Percentiles rank a stretch among this genome's conserved stretches.
These are phyloP conservation scores for Kondoa subrosea DNA, from an alignment of 768 basidiomycete genomes.

Conservation along the genomic window DNA sequence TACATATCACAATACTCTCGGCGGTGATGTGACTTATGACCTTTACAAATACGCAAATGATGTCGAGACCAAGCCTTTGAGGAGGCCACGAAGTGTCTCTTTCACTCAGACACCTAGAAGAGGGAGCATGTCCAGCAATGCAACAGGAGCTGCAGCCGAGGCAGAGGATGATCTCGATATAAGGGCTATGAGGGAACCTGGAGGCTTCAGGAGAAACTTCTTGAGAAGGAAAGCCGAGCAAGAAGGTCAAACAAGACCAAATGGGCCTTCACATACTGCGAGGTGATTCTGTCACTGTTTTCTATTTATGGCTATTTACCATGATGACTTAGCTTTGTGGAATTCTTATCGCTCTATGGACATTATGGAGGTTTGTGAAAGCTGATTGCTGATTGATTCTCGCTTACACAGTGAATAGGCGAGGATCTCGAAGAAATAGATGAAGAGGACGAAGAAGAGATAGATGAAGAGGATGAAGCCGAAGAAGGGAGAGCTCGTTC, in stretches of 20 bases:
- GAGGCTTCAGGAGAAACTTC: constrained; percentile 83
- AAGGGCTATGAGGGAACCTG: constrained; percentile 85
- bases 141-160: constrained; percentile 49
- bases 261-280: background rate
- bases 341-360: constrained; percentile 78
- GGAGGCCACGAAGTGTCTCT: constrained; percentile 1
- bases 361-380: constrained; percentile 52
- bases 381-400: background rate
- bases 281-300: background rate
- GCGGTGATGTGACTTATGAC: constrained; percentile 40
- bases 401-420: background rate
- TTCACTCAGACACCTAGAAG: constrained; percentile 10
- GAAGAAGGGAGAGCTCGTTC: constrained; percentile 35
- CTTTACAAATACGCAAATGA: constrained; percentile 91
- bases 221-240: constrained; percentile 32
- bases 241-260: background rate
- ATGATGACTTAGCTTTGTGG: constrained; percentile 22
- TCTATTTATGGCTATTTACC: background rate
- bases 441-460: too few relatives aligned
- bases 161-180: constrained; percentile 45
- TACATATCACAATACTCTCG: background rate
- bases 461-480: constrained; percentile 43
- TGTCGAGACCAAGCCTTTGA: constrained; percentile 34
- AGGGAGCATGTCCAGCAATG: constrained; percentile 34
- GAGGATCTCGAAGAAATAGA: constrained; percentile 59